Evolutionary conservation across 169 alveolate genomes (phyloP).

Genomic region (Theileria luwenshuni): DNA sequence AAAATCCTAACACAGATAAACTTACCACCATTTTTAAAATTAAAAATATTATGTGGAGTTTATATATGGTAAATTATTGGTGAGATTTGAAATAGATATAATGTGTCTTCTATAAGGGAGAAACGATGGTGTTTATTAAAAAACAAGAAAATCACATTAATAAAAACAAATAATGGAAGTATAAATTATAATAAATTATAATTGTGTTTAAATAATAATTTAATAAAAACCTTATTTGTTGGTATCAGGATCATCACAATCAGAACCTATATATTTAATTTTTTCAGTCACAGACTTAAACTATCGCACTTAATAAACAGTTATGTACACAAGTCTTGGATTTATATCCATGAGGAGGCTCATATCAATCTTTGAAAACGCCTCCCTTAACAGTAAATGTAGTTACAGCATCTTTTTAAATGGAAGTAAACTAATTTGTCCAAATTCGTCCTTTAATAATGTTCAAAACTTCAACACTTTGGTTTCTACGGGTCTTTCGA

Average conservation of each 20-base stretch:
- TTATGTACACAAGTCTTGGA: constrained; percentile 1
- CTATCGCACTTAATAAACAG: constrained; percentile 10
- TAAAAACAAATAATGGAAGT: constrained; percentile 3
- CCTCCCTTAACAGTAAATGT: too few species aligned
- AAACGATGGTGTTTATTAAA: too few species aligned
- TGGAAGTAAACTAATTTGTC: too few species aligned
- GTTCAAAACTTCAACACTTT: neutral
- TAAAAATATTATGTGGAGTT: neutral
- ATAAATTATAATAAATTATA: constrained; percentile 2
- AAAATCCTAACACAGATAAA: constrained; percentile 11
- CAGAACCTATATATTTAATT: neutral
- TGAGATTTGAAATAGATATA: neutral
- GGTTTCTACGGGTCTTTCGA: neutral
- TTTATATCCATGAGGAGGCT: constrained; percentile 1
- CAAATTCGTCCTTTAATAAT: too few species aligned
- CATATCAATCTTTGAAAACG: neutral
- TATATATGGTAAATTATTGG: neutral
- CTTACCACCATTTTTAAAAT: constrained; percentile 37
- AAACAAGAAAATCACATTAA: too few species aligned
- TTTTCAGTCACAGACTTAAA: too few species aligned
- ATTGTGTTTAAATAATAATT: neutral
- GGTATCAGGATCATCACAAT: constrained; percentile 15
- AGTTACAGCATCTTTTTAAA: too few species aligned
- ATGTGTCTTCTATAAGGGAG: neutral
- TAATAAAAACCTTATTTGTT: neutral